These are phyloP conservation scores for Physcomitrellopsis africana DNA, from an alignment of 225 moss, liverwort and hornwort species.

Conservation along the genomic window DNA sequence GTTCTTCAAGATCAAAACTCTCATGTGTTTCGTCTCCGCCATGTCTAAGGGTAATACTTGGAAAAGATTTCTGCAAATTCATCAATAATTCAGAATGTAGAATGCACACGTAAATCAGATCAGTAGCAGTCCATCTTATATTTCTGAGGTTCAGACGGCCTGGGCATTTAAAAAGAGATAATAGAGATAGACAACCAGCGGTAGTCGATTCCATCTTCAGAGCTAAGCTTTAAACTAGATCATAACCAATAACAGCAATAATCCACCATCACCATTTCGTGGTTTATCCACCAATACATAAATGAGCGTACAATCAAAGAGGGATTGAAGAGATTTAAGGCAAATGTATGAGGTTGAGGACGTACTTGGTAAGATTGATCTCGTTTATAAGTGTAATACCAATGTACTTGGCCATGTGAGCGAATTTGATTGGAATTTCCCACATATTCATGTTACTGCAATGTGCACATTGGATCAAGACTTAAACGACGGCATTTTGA, in stretches of 20 bases:
- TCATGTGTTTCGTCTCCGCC: conserved; percentile 65
- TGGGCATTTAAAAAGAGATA: neutral
- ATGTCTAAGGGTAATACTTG: conserved; percentile 65
- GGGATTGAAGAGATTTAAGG: neutral
- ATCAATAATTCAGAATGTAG: conserved; percentile 3
- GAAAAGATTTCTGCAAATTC: conserved; percentile 56
- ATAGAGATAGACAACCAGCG: neutral
- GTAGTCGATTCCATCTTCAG: neutral
- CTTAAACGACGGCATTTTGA: neutral
- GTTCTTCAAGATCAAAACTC: conserved; percentile 61
- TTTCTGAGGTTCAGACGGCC: neutral
- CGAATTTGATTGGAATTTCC: conserved; percentile 61
- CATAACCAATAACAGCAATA: neutral
- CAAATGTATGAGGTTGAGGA: conserved; percentile 23
- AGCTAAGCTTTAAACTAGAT: neutral
- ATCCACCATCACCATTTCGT: neutral
- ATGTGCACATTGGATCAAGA: conserved; percentile 3
- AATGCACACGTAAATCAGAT: conserved; percentile 3
- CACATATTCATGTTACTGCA: conserved; percentile 66
- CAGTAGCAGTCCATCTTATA: neutral
- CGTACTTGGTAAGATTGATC: conserved; percentile 62
- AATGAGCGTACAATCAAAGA: neutral
- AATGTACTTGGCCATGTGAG: conserved; percentile 46
- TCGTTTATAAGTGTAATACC: conserved; percentile 57
- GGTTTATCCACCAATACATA: neutral